phyloP scores from a whole-genome alignment of 768 basidiomycete species.

The Mycena amicta region DNA sequence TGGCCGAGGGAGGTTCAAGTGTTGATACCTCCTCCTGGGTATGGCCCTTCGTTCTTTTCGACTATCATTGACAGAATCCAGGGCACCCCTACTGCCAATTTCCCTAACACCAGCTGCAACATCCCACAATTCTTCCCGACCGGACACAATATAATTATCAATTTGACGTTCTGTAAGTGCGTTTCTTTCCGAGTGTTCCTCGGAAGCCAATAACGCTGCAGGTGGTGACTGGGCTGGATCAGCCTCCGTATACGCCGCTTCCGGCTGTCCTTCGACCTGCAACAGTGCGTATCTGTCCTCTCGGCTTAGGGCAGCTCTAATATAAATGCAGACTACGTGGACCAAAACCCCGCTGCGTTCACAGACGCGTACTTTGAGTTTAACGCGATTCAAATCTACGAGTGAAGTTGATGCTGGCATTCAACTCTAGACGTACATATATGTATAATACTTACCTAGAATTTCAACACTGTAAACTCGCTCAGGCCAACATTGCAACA shows the following conservation, averaged over 20 bases:
- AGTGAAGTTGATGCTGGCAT: background rate
- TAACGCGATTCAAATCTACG: background rate
- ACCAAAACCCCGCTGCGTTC: background rate
- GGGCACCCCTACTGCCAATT: conserved; percentile 61
- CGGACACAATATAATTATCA: conserved; percentile 70
- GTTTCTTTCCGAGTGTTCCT: background rate
- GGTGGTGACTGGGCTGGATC: background rate
- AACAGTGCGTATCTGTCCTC: background rate
- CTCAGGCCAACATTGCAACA: background rate
- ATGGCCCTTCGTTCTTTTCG: conserved; percentile 20
- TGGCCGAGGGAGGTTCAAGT: conserved; percentile 38
- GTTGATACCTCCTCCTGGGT: conserved; percentile 60
- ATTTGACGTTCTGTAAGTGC: conserved; percentile 45
- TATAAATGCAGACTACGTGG: background rate
- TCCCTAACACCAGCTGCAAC: conserved; percentile 63
- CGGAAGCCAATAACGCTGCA: background rate
- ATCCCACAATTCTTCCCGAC: conserved; percentile 54
- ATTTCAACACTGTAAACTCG: background rate
- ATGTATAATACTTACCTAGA: no score
- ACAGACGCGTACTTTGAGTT: background rate
- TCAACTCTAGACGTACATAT: background rate
- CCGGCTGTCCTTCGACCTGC: background rate
- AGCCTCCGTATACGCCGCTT: background rate
- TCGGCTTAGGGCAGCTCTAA: background rate
- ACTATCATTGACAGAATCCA: no score